A percentile compares a stretch with the other conserved stretches of the same genome.
Evolutionary conservation across 257 asterid genomes (phyloP).

Genomic region (Solanum sejunctum): DNA sequence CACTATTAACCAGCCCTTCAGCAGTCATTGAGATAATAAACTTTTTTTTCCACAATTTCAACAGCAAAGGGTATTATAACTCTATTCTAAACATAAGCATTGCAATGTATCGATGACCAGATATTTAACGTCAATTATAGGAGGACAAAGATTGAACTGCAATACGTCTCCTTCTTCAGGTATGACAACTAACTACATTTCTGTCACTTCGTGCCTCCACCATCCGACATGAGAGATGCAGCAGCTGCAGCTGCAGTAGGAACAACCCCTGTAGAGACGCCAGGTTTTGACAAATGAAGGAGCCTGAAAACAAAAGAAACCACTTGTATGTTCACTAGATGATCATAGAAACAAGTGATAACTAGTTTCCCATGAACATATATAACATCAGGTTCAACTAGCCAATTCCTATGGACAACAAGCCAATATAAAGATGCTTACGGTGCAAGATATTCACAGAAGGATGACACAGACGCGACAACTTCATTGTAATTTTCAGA

Average conservation of each 20-base stretch:
- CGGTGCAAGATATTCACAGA: constrained; percentile 98
- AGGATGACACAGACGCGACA: constrained; percentile 63
- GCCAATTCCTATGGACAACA: background rate
- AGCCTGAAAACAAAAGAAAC: constrained; percentile 40
- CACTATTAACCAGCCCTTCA: background rate
- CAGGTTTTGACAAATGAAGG: constrained; percentile 87
- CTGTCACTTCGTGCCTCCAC: constrained; percentile 44
- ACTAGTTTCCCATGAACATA: background rate
- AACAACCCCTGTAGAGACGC: constrained; percentile 69
- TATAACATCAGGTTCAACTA: background rate
- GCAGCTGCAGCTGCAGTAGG: constrained; percentile 98
- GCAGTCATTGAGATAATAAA: background rate
- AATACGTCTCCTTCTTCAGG: background rate
- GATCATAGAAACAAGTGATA: background rate
- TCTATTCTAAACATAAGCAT: background rate
- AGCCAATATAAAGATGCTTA: constrained; percentile 27
- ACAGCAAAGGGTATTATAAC: background rate
- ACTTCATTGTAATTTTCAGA: constrained; percentile 83
- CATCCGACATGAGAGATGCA: constrained; percentile 90
- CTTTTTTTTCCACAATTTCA: background rate
- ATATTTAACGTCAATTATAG: background rate
- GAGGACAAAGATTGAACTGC: background rate
- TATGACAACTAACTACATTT: constrained; percentile 11
- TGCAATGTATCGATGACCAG: background rate
- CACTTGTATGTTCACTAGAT: background rate